phyloP scores from a whole-genome alignment of 305 asterid species.

The Petunia hybrid region DNA sequence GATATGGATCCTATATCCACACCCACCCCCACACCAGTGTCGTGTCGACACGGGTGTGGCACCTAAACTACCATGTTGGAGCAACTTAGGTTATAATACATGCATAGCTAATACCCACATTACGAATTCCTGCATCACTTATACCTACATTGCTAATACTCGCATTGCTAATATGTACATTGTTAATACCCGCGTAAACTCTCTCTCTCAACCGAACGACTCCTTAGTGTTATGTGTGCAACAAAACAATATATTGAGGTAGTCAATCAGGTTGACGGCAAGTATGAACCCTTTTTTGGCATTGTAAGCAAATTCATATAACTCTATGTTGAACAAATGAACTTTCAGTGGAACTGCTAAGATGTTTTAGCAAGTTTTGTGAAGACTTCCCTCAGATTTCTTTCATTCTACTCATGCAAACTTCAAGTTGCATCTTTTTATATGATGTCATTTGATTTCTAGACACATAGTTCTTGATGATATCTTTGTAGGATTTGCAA shows the following conservation, averaged over 20 bases:
- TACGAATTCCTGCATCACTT: too few species aligned
- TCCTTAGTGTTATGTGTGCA: not conserved
- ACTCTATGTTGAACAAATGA: constrained; percentile 1
- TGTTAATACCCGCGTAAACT: too few species aligned
- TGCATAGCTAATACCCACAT: too few species aligned
- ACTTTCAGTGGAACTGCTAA: constrained; percentile 25
- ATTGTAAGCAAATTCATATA: not conserved
- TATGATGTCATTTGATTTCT: not conserved
- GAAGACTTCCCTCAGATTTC: not conserved
- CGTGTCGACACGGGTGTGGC: too few species aligned
- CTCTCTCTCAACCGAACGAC: too few species aligned
- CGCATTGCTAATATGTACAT: too few species aligned
- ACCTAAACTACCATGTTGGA: too few species aligned
- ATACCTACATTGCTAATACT: too few species aligned
- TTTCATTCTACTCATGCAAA: not conserved
- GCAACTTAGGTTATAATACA: too few species aligned
- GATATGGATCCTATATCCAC: too few species aligned
- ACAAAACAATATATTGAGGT: not conserved
- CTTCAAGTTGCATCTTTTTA: constrained; percentile 15
- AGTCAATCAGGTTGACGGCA: constrained; percentile 8
- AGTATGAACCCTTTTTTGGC: constrained; percentile 18
- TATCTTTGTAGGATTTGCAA: not conserved
- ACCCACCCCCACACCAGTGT: too few species aligned
- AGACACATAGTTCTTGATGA: not conserved
- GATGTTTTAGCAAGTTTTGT: constrained; percentile 23